Base-by-base conservation (phyloP, 495 filamentous ascomycete species). In the Saxispiralis lemnorum region DNA sequence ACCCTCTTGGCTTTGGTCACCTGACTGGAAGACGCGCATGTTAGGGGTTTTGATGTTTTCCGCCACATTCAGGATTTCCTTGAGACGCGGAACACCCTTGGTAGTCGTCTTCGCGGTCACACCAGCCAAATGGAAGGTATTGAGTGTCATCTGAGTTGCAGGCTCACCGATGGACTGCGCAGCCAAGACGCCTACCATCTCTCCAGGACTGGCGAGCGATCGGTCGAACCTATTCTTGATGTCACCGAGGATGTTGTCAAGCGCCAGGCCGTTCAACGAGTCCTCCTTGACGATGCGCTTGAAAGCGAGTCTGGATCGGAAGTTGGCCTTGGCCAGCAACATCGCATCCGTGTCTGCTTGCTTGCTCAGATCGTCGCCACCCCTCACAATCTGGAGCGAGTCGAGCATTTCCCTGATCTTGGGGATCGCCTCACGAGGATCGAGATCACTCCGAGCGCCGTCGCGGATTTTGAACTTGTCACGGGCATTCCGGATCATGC, bases 41-140 rank as follows among this genome's bases (percentile, higher is more conserved):
- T 84, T 87, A 6, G 89, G 89, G 0, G 89, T 99, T 70, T 99
- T 99, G 68, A 99, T 93, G 57, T 95, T 92, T 46, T 76, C 82
- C 2, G 89, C 88, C 34, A 96, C 81, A 58, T 99, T 96, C 31
- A 99, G 67, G 74, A 99, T 96, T 64, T 99, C 89, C 73, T 99
- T 99, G 15, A 99, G 70, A 73, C 89, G 87, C 38, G 89, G 89
- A 18, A 99, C 89, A 81, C 89, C 89, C 41, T 96, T 81, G 17
- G 89, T 99, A 39, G 96, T 85, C 70, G 96, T 99, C 77, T 99
- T 99, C 17, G 89, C 93, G 1, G 92, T 92, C 35, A 97, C 85
- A 92, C 89, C 89, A 61, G 89, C 85, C 64, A 99, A 96, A 72
- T 99, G 89, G 78, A 99, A 99, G 20, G 89, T 99, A 63, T 99